Evolutionary conservation across 768 basidiomycete species (phyloP), one percentile per base, ranked within the genome.

Genomic region (Russula earlei): DNA sequence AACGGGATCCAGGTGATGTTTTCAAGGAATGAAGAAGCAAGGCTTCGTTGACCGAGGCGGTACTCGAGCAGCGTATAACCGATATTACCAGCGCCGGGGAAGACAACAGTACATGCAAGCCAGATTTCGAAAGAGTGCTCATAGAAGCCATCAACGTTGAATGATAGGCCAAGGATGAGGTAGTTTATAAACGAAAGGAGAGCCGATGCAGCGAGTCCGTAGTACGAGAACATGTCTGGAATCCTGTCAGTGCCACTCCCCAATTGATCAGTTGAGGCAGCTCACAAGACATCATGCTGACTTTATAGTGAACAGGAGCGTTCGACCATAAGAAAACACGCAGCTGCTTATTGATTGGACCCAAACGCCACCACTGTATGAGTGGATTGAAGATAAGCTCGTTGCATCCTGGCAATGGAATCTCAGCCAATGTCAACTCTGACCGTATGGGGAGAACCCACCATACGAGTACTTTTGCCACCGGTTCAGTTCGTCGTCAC

Each of bases 401-500:
- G 64, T 81, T 83, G 66, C 82, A 85, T 3, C 83, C 82, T 82
- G 33, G 42, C 12, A 27, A 19, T 27, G 38, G 4, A 53, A 38
- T 56, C 44, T 47, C 27, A 51, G 37, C 0, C 50, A 33, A 31
- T 17, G n/a, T 19, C 27, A 12, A 9, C 27, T n/a, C 33, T 44
- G 22, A 43, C n/a, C 43, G 49, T 36, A 42, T 46, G 55, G 5
- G 1, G 49, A 8, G 63, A 69, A 53, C 65, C 49, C 64, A 79
- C 84, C 87, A 69, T 87, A 88, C 0, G 85, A 74, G 58, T 89
- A 90, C 66, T 93, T 95, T 59, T 93, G 89, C 92, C 92, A 95
- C 2, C 92, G 70, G 63, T 93, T 93, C 9, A 95, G 72, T 67
- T 95, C 92, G 64, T 95, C 92, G 49, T 92, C 90, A 52, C 83